Conservation (phyloP, 129 eudicot species). For the Helianthus tuberosus region DNA sequence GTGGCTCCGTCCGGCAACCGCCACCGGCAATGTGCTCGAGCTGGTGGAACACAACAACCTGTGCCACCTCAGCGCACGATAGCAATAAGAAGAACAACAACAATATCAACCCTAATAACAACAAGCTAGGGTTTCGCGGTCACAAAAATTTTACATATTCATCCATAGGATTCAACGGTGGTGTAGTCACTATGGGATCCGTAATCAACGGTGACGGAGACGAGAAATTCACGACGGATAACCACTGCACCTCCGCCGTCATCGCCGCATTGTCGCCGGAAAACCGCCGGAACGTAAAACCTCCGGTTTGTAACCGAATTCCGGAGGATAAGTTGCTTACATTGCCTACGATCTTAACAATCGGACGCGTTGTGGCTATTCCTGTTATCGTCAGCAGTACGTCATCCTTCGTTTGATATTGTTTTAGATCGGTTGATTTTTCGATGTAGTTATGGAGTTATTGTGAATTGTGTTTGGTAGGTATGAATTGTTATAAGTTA, state of each 20-base stretch:
- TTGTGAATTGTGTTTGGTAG: slow-evolving; percentile 21
- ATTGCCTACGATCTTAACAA: slow-evolving; percentile 85
- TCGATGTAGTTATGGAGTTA: neutral
- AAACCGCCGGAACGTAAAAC: slow-evolving; percentile 13
- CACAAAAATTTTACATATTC: slow-evolving; percentile 19
- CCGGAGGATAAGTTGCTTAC: slow-evolving; percentile 62
- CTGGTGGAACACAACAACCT: slow-evolving; percentile 30
- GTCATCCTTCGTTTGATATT: slow-evolving; percentile 25
- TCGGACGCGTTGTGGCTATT: slow-evolving; percentile 88
- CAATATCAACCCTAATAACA: slow-evolving; percentile 18
- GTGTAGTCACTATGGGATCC: slow-evolving; percentile 34
- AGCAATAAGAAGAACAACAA: slow-evolving; percentile 18
- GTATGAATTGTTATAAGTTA: slow-evolving; percentile 3
- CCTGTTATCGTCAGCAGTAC: slow-evolving; percentile 82
- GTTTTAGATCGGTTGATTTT: slow-evolving; percentile 12
- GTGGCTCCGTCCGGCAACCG: slow-evolving; percentile 20
- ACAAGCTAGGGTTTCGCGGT: slow-evolving; percentile 49
- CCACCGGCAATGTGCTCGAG: slow-evolving; percentile 34
- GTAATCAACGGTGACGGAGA: slow-evolving; percentile 25
- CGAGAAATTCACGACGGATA: slow-evolving; percentile 21
- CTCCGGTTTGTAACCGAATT: slow-evolving; percentile 33
- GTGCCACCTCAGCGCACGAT: slow-evolving; percentile 19
- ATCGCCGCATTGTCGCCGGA: slow-evolving; percentile 30
- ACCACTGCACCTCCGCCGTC: slow-evolving; percentile 5
- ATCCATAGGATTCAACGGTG: slow-evolving; percentile 10